Evolutionary conservation across 2,329 filamentous ascomycete genomes (phyloP).

Genomic region (Herpotrichia juniperi): DNA sequence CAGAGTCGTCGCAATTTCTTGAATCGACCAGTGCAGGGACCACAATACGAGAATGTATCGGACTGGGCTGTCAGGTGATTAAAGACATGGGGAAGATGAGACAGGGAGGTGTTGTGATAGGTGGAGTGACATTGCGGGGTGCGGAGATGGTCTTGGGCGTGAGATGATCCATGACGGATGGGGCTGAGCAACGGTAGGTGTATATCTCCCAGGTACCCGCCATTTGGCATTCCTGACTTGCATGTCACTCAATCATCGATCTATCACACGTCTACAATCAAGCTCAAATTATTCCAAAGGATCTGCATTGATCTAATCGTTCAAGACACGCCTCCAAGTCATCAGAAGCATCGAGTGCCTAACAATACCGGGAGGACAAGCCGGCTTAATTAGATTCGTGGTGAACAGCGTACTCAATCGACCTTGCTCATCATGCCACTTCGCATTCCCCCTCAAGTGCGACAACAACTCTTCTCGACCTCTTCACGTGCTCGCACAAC

Average conservation of each 20-base stretch:
- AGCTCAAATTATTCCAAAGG: no score
- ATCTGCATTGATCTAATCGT: no score
- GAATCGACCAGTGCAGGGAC: slow-evolving; percentile 11
- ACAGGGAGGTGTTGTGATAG: slow-evolving; percentile 32
- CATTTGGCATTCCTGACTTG: slow-evolving; percentile 10
- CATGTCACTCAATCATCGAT: slow-evolving; percentile 2
- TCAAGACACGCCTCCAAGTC: no score
- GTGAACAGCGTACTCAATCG: neutral
- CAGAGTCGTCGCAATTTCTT: neutral
- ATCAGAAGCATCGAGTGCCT: no score
- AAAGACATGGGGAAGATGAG: neutral
- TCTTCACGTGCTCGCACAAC: slow-evolving; percentile 30
- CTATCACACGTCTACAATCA: no score
- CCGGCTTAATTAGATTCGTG: no score
- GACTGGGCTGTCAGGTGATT: slow-evolving; percentile 18
- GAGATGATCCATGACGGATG: slow-evolving; percentile 28
- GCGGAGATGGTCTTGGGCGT: slow-evolving; percentile 34
- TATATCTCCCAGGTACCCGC: slow-evolving; percentile 23
- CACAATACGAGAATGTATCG: slow-evolving; percentile 34
- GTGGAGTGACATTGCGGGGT: slow-evolving; percentile 34
- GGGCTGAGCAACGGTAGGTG: slow-evolving; percentile 26
- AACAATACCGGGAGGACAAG: no score
- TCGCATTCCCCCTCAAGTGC: slow-evolving; percentile 28
- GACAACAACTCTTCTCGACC: slow-evolving; percentile 37
- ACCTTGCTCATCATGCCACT: slow-evolving; percentile 32